Base-by-base conservation (phyloP, 164 flowering plant genomes). In the Echeveria elegans region DNA sequence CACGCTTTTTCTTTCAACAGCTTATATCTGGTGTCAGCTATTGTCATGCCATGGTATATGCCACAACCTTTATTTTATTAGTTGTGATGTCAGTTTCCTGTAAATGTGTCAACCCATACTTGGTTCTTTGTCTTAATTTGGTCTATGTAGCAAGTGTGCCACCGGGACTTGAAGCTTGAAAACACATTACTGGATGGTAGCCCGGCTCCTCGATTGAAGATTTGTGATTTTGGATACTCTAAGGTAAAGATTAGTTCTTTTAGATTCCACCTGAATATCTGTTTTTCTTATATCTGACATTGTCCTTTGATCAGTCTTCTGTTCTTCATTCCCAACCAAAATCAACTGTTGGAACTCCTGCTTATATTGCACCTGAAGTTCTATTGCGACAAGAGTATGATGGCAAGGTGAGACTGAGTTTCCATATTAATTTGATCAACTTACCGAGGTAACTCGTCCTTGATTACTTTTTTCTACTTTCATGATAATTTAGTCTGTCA, bases 341-440 rank as follows among this genome's bases (percentile, higher is more conserved):
- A 28, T 53, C 88, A 65, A 83, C 88, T 14, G 88, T 85, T 63
- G 88, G 88, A 56, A 85, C 88, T 64, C 88, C 88, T 72, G 88
- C 88, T 18, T 85, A 85, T 66, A 85, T 85, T 65, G 88, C 86
- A 68, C 88, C 88, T 11, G 88, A 85, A 68, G 88, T 85, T 23
- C 68, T 85, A 28, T 65, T 76, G 37, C 77, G 74, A 65, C 75
- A 83, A 70, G 83, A 85, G 68, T 85, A 85, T 73, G 88, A 85
- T 77, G 88, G 88, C 76, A 85, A 85, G 60, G 60, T 53, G 60
- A 12, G 60, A 24, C 31, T 11, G 11, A 24, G 28, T n/a, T 26
- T 28, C 30, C 18, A 28, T 53, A 9, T 53, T 9, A 10, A 11
- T 23, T 53, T 26, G 31, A 53, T 53, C 18, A 10, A 50, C n/a